These are phyloP conservation scores for Microcyclospora pomicola DNA, from an alignment of 2,329 filamentous ascomycete species.

Conservation along the genomic window DNA sequence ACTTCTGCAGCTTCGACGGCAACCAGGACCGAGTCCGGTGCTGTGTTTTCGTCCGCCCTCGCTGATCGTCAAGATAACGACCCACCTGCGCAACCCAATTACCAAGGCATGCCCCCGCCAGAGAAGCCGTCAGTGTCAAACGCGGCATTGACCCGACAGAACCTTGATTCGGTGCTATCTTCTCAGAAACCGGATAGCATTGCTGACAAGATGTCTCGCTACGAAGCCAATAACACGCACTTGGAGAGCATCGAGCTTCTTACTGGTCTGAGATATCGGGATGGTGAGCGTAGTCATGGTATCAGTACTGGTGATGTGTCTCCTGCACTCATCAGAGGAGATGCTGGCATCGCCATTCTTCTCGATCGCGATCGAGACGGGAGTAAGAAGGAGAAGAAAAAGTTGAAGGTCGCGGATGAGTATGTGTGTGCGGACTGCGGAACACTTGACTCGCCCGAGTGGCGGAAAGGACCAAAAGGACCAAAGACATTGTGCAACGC, in stretches of 20 bases:
- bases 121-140: constrained; percentile 50
- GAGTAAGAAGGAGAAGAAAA: constrained; percentile 76
- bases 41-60: not conserved
- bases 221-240: constrained; percentile 57
- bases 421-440: constrained; percentile 95
- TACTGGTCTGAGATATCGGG: constrained; percentile 73
- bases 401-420: constrained; percentile 67
- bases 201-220: constrained; percentile 71
- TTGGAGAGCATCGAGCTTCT: constrained; percentile 86
- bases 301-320: constrained; percentile 77
- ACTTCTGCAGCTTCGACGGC: constrained; percentile 6
- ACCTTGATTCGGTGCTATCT: constrained; percentile 58
- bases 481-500: constrained; percentile 95
- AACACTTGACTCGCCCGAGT: constrained; percentile 87
- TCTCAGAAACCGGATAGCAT: constrained; percentile 59
- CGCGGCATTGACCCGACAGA: constrained; percentile 60
- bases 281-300: constrained; percentile 76
- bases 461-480: constrained; percentile 84
- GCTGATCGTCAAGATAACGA: no score
- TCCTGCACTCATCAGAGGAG: constrained; percentile 68
- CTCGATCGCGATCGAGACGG: constrained; percentile 69
- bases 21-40: constrained; percentile 7
- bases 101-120: constrained; percentile 50
- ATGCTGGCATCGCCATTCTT: constrained; percentile 74
- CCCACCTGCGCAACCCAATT: constrained; percentile 18